Conservation (phyloP, 2,329 filamentous ascomycete species). For the Trichoderma aggressivum region DNA sequence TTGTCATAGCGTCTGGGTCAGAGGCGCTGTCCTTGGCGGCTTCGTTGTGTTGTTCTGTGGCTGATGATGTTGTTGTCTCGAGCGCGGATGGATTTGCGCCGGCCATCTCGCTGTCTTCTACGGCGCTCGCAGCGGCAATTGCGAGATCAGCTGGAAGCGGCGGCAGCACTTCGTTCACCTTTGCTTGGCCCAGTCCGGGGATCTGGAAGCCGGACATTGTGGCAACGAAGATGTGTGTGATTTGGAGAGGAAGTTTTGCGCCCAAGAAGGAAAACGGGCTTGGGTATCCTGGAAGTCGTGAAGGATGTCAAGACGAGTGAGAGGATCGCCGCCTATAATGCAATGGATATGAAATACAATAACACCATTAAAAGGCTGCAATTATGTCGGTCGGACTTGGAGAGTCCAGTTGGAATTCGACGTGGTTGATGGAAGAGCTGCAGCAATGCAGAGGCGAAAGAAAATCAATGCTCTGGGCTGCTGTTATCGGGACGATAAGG, state of each 20-base stretch:
- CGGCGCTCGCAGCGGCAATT: slow-evolving; percentile 29
- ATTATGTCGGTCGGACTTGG: neutral
- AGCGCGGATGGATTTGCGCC: slow-evolving; percentile 12
- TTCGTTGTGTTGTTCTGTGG: slow-evolving; percentile 10
- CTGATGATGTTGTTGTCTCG: slow-evolving; percentile 14
- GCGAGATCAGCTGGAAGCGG: slow-evolving; percentile 35
- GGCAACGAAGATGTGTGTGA: neutral
- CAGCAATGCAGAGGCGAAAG: neutral
- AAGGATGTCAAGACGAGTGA: neutral
- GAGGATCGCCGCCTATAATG: neutral
- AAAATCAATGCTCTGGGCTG: neutral
- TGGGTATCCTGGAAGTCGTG: neutral
- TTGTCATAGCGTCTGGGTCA: slow-evolving; percentile 34
- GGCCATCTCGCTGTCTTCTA: slow-evolving; percentile 24
- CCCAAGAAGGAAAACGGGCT: neutral
- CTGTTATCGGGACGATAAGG: neutral
- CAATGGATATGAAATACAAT: neutral
- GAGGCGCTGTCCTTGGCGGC: neutral
- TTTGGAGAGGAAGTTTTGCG: neutral
- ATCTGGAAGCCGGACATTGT: slow-evolving; percentile 44
- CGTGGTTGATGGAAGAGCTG: neutral
- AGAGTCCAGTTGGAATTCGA: neutral
- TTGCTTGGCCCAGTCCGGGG: slow-evolving; percentile 42
- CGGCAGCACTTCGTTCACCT: slow-evolving; percentile 41
- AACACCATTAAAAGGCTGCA: neutral